Conservation (phyloP, 441 rosid species). For the Gossypium trilobum region DNA sequence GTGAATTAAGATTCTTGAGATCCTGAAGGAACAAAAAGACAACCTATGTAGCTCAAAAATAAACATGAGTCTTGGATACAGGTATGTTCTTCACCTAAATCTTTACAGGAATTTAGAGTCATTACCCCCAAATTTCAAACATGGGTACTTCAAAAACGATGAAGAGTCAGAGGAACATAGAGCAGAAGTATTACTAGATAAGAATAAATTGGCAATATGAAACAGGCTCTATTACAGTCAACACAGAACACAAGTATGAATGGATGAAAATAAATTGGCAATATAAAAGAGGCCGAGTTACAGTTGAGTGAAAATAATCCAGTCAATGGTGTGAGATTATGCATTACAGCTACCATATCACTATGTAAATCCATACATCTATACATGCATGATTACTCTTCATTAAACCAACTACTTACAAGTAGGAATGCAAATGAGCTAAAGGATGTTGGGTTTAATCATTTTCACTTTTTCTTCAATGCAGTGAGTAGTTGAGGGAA, state of each 20-base stretch:
- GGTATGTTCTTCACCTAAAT: not conserved
- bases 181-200: not conserved
- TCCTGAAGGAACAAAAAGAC: not conserved
- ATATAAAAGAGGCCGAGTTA: not conserved
- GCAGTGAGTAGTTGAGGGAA: not conserved
- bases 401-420: not conserved
- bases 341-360: not conserved
- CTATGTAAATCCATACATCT: not conserved
- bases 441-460: not conserved
- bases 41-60: not conserved
- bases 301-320: not conserved
- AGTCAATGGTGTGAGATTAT: not conserved
- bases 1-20: constrained; percentile 1
- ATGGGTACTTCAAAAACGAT: not conserved
- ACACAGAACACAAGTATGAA: not conserved
- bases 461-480: not conserved
- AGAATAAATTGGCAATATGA: constrained; percentile 3
- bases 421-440: not conserved
- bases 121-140: not conserved
- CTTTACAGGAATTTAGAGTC: not conserved
- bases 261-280: not conserved
- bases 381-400: not conserved
- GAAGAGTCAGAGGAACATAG: not conserved
- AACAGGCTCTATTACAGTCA: not conserved
- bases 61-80: not conserved